Evolutionary conservation across 2,329 filamentous ascomycete genomes (phyloP).

Genomic region (Verticillium dahliae): DNA sequence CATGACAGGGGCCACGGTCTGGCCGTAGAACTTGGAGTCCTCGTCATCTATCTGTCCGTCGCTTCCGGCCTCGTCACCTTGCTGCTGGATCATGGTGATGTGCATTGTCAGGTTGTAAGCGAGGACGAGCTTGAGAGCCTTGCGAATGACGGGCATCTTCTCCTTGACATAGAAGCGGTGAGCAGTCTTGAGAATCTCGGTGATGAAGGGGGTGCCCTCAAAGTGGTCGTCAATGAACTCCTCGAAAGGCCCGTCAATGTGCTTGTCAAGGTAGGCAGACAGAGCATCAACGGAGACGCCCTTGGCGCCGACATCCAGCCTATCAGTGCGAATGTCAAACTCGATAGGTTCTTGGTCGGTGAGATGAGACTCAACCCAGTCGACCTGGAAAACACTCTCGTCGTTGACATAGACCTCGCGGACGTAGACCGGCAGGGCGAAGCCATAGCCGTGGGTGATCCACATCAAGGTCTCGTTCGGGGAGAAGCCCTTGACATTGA

Average conservation of each 20-base stretch:
- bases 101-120: slow-evolving; percentile 94
- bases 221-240: slow-evolving; percentile 95
- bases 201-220: slow-evolving; percentile 89
- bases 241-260: slow-evolving; percentile 88
- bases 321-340: slow-evolving; percentile 83
- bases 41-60: slow-evolving; percentile 81
- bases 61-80: slow-evolving; percentile 71
- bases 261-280: slow-evolving; percentile 89
- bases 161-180: slow-evolving; percentile 90
- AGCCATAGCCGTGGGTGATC: slow-evolving; percentile 94
- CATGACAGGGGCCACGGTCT: slow-evolving; percentile 92
- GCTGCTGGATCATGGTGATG: slow-evolving; percentile 80
- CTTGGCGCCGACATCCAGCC: slow-evolving; percentile 81
- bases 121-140: slow-evolving; percentile 88
- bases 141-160: slow-evolving; percentile 82
- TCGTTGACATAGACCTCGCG: slow-evolving; percentile 90
- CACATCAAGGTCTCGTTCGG: slow-evolving; percentile 68
- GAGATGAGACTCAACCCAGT: slow-evolving; percentile 82
- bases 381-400: slow-evolving; percentile 85
- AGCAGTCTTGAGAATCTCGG: slow-evolving; percentile 91
- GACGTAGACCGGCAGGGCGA: slow-evolving; percentile 85
- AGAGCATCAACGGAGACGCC: slow-evolving; percentile 76
- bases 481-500: slow-evolving; percentile 84
- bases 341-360: slow-evolving; percentile 63
- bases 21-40: slow-evolving; percentile 80